A percentile compares a stretch with the other conserved stretches of the same genome.
Conservation (phyloP, 768 basidiomycete species). For the Lentinula lateritia region DNA sequence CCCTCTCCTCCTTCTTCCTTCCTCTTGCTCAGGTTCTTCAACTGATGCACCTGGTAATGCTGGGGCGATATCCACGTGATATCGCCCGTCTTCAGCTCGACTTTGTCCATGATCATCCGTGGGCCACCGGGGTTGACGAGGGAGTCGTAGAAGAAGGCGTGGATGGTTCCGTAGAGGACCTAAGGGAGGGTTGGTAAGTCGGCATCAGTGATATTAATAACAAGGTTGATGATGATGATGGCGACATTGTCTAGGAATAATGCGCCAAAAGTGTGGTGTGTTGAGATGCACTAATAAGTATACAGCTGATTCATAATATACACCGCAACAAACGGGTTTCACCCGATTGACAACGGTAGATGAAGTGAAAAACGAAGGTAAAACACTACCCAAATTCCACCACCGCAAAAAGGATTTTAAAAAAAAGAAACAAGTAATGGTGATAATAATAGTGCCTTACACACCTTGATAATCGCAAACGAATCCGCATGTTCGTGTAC, state of each 20-base stretch:
- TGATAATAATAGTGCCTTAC: too few species aligned
- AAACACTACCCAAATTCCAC: too few species aligned
- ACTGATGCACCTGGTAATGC: slow-evolving; percentile 15
- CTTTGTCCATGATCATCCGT: not conserved
- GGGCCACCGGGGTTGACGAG: slow-evolving; percentile 1
- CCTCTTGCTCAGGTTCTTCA: slow-evolving; percentile 1
- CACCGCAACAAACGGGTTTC: too few species aligned
- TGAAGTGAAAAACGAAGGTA: too few species aligned
- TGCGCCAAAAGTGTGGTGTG: not conserved
- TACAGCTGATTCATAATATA: too few species aligned
- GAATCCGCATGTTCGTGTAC: slow-evolving; percentile 18
- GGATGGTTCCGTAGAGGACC: slow-evolving; percentile 15
- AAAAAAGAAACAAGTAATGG: too few species aligned
- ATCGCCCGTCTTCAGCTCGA: slow-evolving; percentile 10
- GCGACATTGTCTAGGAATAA: not conserved
- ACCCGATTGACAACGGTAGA: too few species aligned
- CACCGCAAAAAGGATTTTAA: not conserved
- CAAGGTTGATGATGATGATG: not conserved
- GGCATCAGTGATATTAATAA: not conserved
- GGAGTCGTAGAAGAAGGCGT: slow-evolving; percentile 10
- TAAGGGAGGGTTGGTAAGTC: not conserved
- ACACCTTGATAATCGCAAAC: slow-evolving; percentile 18
- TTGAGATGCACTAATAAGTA: too few species aligned
- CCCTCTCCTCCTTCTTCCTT: not conserved
- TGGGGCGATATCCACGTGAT: slow-evolving; percentile 15